Percentiles rank a stretch among this genome's conserved stretches.
phyloP scores from a whole-genome alignment of 306 rosid species.

The Sicyos edulis region DNA sequence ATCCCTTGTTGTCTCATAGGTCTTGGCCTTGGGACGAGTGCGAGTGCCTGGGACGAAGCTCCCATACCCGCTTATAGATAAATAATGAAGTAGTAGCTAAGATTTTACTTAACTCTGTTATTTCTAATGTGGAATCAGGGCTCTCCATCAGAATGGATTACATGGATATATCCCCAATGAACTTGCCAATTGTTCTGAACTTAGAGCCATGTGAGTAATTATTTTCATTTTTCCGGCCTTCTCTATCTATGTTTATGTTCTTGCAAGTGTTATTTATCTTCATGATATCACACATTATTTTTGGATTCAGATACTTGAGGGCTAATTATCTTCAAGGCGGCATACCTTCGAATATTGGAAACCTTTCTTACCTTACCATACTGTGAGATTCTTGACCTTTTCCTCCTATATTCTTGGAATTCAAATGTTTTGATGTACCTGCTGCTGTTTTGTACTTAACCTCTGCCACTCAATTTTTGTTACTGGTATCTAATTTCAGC shows the following conservation, averaged over 20 bases:
- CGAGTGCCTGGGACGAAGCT: too few relatives aligned
- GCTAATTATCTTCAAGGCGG: conserved; percentile 92
- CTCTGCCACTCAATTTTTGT: conserved; percentile 15
- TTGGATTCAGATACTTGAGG: conserved; percentile 65
- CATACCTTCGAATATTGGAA: conserved; percentile 79
- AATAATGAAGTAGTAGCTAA: too few relatives aligned
- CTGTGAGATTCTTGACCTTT: conserved; percentile 41
- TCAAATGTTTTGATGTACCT: too few relatives aligned
- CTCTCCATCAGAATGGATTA: conserved; percentile 85
- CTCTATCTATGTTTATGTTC: neutral
- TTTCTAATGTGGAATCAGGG: conserved; percentile 48
- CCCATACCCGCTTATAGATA: too few relatives aligned
- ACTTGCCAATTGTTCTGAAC: conserved; percentile 76
- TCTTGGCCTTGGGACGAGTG: too few relatives aligned
- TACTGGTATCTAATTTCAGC: conserved; percentile 30
- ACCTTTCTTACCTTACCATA: conserved; percentile 75
- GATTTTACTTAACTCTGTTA: neutral
- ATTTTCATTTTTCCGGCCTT: neutral
- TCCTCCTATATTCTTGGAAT: conserved; percentile 3
- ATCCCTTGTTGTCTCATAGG: too few relatives aligned
- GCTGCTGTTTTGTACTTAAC: too few relatives aligned
- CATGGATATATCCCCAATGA: conserved; percentile 87
- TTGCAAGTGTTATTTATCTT: neutral
- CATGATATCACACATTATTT: neutral
- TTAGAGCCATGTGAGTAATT: conserved; percentile 74